Evolutionary conservation across 2,329 filamentous ascomycete species (phyloP).

Genomic region (Cordyceps cicadae): DNA sequence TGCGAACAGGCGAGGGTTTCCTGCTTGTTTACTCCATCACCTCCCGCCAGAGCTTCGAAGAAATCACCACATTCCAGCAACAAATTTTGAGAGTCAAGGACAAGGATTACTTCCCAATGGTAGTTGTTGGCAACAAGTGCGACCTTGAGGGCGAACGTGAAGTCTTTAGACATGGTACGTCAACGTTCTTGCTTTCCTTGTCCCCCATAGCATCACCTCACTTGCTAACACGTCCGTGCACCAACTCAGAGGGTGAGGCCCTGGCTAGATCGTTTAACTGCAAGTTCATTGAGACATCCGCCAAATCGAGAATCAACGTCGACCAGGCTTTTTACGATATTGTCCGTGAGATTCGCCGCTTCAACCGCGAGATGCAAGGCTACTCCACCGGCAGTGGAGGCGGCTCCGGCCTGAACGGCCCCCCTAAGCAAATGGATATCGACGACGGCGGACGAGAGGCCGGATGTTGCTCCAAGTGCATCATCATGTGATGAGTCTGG

Average conservation of each 20-base stretch:
- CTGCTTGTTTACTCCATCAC: slow-evolving; percentile 97
- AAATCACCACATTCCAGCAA: slow-evolving; percentile 98
- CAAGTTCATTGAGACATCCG: slow-evolving; percentile 98
- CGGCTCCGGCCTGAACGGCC: slow-evolving; percentile 52
- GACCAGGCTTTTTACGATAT: slow-evolving; percentile 98
- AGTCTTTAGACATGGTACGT: slow-evolving; percentile 82
- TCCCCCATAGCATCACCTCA: slow-evolving; percentile 4
- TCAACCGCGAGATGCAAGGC: slow-evolving; percentile 96
- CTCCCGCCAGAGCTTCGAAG: slow-evolving; percentile 92
- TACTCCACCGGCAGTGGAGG: slow-evolving; percentile 65
- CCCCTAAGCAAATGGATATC: slow-evolving; percentile 69
- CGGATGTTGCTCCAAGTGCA: slow-evolving; percentile 79
- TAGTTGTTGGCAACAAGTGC: slow-evolving; percentile 98
- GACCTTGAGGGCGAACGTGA: slow-evolving; percentile 91
- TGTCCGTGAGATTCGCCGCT: slow-evolving; percentile 92
- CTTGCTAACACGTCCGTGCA: slow-evolving; percentile 3
- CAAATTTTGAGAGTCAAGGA: slow-evolving; percentile 98
- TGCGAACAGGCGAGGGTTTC: slow-evolving; percentile 97
- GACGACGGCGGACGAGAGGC: slow-evolving; percentile 58
- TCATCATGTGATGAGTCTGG: slow-evolving; percentile 63
- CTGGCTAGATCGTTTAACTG: slow-evolving; percentile 83
- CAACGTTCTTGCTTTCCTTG: background rate
- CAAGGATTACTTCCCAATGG: slow-evolving; percentile 99
- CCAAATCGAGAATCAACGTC: slow-evolving; percentile 96
- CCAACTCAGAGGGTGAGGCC: slow-evolving; percentile 69